Base-by-base conservation (phyloP, 345 rosid species). In the Crucihimalaya himalaica region DNA sequence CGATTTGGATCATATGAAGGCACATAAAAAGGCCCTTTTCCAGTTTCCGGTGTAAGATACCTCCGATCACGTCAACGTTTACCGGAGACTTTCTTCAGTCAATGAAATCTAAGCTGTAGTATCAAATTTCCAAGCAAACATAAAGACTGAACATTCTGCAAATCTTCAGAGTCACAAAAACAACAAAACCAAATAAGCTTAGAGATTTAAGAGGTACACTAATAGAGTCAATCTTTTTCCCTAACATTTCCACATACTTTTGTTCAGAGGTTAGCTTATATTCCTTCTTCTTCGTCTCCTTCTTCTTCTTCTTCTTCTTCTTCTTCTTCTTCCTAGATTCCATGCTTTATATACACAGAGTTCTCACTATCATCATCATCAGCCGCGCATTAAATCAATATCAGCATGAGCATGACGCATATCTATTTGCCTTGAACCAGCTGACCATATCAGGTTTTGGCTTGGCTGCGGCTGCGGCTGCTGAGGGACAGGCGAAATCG, bases 321-420 rank as follows among this genome's bases (percentile, higher is more conserved):
- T 58, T 66, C 78, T 28, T 42, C 55, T 42, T 29, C 73, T 52
- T 53, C 64, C 68, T 75, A 67, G 75, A 35, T 70, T 76, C 23
- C 70, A 70, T 62, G 71, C 66, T 54, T 54, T 75, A 60, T 76
- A 61, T 63, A 76, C 70, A 69, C 50, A 61, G 31, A 66, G 53
- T 15, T 64, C n/a, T 58, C 10, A 25, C 56, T 29, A 58, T 45
- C 35, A 66, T 84, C 86, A 29, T 72, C 28, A 46, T 91, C 85
- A 88, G n/a, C 96, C 92, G 5, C 91, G 92, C 99, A 87, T 92
- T 78, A 95, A 84, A 87, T 95, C 99, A 59, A 95, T 89, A 86
- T 86, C 97, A 19, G 81, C 72, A 71, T 89, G 96, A 37, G 85
- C 72, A 59, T 85, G 84, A 27, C 81, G 90, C 83, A 91, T 84